Evolutionary conservation across 2,329 filamentous ascomycete genomes (phyloP).

Genomic region (Hymenoscyphus fraxineus): DNA sequence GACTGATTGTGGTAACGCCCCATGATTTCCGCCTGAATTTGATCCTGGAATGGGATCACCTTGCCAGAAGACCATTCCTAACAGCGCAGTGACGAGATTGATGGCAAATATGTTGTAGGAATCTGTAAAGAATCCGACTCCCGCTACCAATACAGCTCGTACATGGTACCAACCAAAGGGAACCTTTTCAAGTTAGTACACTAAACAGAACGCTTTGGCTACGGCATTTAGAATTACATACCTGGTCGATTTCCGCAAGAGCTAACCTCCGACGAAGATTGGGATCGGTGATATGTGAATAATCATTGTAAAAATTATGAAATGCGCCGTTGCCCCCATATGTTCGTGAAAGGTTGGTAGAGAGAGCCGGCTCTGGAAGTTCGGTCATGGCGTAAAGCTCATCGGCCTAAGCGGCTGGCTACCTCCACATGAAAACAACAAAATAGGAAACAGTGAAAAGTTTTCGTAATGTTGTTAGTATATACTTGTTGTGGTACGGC

Average conservation of each 20-base stretch:
- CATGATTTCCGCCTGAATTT: slow-evolving; percentile 46
- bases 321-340: slow-evolving; percentile 65
- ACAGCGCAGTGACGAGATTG: slow-evolving; percentile 65
- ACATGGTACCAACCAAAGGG: slow-evolving; percentile 71
- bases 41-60: slow-evolving; percentile 41
- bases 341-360: slow-evolving; percentile 36
- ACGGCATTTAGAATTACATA: slow-evolving; percentile 9
- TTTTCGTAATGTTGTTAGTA: background rate
- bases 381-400: slow-evolving; percentile 18
- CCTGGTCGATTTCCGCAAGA: slow-evolving; percentile 72
- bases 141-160: slow-evolving; percentile 69
- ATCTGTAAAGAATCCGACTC: slow-evolving; percentile 80
- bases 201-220: no score
- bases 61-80: slow-evolving; percentile 75
- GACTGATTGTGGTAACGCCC: slow-evolving; percentile 58
- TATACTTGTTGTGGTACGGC: background rate
- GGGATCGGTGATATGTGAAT: slow-evolving; percentile 63
- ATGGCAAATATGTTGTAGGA: slow-evolving; percentile 81
- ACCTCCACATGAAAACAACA: background rate
- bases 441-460: background rate
- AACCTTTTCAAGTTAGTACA: slow-evolving; percentile 23
- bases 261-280: slow-evolving; percentile 72
- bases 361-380: slow-evolving; percentile 26
- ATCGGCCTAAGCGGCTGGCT: slow-evolving; percentile 12
- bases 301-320: slow-evolving; percentile 59